Evolutionary conservation across 805 yeast genomes (phyloP), one percentile per base, ranked within the genome.

Genomic region (Candida quercuum): DNA sequence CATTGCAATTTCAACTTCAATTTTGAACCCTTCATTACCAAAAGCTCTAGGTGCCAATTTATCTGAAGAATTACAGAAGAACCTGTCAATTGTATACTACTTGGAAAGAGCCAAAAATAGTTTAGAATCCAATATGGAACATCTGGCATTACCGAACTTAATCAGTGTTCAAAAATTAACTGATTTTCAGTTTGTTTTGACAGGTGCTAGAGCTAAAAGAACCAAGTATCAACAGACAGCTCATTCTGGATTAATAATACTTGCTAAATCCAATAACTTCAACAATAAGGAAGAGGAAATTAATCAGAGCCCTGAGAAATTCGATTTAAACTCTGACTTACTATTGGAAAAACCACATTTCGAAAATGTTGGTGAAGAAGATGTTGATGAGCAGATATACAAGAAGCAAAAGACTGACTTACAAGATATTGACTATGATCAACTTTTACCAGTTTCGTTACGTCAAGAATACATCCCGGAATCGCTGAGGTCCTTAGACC

Each of bases 141-240:
- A 77, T 45, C 56, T 78, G 24, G 69, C 82, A 1, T 59, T 71
- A 17, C 76, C 78, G 7, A 67, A 76, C 5, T 62, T 85, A 42
- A 59, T 64, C 2, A 71, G 71, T 43, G 86, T 80, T 2, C 72
- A 76, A 31, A 69, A 72, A 12, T 54, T 81, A 10, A 76, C 88
- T 0, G 72, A 76, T 1, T 68, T 87, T 33, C 64, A 73, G 35
- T 73, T 81, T 46, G 73, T 81, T 1, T 62, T 91, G 32, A 84
- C 97, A 1, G 98, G 98, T 47, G 85, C 93, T 39, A 79, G 79
- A 48, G 96, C 96, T 9, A 82, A 79, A 55, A 71, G 93, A 54
- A 91, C 98, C 4, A 85, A 85, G 57, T 86, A 67, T 57, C 98
- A 91, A 61, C 70, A 71, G 33, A 70, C 67, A 24, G 76, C 80